Evolutionary conservation across 2,329 filamentous ascomycete species (phyloP).

Genomic region (Sclerotinia glacialis): DNA sequence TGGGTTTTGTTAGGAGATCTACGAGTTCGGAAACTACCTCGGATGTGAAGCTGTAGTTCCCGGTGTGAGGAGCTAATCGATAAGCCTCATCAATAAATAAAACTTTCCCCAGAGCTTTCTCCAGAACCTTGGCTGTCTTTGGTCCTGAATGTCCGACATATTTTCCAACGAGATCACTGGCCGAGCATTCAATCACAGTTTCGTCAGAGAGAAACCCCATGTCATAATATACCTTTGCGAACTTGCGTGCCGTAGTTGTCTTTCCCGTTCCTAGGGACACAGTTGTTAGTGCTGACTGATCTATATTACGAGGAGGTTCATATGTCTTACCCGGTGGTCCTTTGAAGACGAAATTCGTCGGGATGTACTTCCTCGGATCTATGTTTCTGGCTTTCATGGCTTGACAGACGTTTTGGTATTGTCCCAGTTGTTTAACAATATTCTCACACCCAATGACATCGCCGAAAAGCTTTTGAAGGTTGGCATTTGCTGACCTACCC

Average conservation of each 20-base stretch:
- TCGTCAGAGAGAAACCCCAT: slow-evolving; percentile 62
- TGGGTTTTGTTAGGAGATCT: slow-evolving; percentile 45
- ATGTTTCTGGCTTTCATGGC: slow-evolving; percentile 46
- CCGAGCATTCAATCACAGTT: slow-evolving; percentile 63
- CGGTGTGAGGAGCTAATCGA: slow-evolving; percentile 40
- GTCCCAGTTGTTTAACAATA: slow-evolving; percentile 47
- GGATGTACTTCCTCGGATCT: slow-evolving; percentile 50
- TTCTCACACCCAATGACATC: slow-evolving; percentile 51
- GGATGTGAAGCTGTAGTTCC: slow-evolving; percentile 64
- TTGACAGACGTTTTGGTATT: slow-evolving; percentile 46
- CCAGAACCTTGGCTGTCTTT: slow-evolving; percentile 6
- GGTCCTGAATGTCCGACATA: slow-evolving; percentile 63
- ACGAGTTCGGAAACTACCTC: slow-evolving; percentile 74
- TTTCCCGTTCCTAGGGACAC: slow-evolving; percentile 57
- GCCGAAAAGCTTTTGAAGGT: slow-evolving; percentile 47
- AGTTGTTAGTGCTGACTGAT: too few relatives aligned
- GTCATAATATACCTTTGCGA: slow-evolving; percentile 71
- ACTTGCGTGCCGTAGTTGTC: slow-evolving; percentile 67
- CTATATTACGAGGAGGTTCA: too few relatives aligned
- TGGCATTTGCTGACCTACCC: slow-evolving; percentile 41
- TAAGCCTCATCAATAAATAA: slow-evolving; percentile 19
- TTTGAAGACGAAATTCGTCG: slow-evolving; percentile 56
- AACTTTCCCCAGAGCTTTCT: slow-evolving; percentile 14
- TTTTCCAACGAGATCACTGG: slow-evolving; percentile 63
- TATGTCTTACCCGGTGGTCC: slow-evolving; percentile 43